These are phyloP conservation scores for Tricladium varicosporioides DNA, from an alignment of 2,329 filamentous ascomycete species.

Conservation along the genomic window DNA sequence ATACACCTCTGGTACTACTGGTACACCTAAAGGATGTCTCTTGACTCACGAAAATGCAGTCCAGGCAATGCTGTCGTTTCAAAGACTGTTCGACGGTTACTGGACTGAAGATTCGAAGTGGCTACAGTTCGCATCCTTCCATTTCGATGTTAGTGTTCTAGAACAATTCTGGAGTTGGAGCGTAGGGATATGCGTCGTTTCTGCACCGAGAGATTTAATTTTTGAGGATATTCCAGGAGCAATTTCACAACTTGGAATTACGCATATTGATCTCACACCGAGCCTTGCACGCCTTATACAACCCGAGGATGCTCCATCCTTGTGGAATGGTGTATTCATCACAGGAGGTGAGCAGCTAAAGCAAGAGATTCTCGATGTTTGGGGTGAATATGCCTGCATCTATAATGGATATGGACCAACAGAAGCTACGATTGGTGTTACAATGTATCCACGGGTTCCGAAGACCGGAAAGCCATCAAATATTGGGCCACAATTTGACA, in stretches of 20 bases:
- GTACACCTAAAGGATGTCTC: conserved; percentile 56
- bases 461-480: conserved; percentile 78
- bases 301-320: conserved; percentile 75
- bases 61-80: conserved; percentile 86
- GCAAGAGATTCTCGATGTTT: conserved; percentile 82
- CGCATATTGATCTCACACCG: conserved; percentile 88
- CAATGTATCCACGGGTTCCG: conserved; percentile 82
- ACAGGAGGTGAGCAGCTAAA: conserved; percentile 87
- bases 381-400: conserved; percentile 77
- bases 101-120: conserved; percentile 75
- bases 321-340: conserved; percentile 85
- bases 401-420: conserved; percentile 94
- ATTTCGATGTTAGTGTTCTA: conserved; percentile 90
- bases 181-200: conserved; percentile 79
- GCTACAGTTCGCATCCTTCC: conserved; percentile 91
- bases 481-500: conserved; percentile 82
- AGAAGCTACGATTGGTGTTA: conserved; percentile 89
- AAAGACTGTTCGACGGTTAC: conserved; percentile 70
- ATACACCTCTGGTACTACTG: conserved; percentile 39
- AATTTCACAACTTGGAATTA: conserved; percentile 72
- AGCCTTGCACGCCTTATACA: conserved; percentile 77
- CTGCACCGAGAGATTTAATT: conserved; percentile 78
- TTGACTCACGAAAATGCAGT: conserved; percentile 87
- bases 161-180: conserved; percentile 98
- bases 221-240: conserved; percentile 77